These are phyloP conservation scores for Ogataea pini DNA, from an alignment of 805 yeast genomes.

Conservation along the genomic window DNA sequence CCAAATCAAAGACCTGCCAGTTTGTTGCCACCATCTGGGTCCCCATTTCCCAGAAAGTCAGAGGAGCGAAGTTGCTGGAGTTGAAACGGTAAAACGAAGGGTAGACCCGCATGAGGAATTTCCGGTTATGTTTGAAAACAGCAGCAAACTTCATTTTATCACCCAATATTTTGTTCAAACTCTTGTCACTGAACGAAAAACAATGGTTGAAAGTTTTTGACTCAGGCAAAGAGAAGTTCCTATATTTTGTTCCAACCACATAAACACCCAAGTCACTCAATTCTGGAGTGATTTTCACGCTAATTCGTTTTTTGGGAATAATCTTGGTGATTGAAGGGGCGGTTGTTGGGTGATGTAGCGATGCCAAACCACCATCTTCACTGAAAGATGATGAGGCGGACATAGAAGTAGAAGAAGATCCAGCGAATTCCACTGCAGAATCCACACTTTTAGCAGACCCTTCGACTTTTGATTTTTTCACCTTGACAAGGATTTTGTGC, in stretches of 20 bases:
- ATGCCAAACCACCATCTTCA: constrained; percentile 24
- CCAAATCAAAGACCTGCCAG: constrained; percentile 91
- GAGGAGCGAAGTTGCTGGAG: constrained; percentile 81
- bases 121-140: constrained; percentile 73
- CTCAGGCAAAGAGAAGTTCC: constrained; percentile 83
- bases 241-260: constrained; percentile 71
- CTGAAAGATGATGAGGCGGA: constrained; percentile 37
- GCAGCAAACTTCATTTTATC: constrained; percentile 57
- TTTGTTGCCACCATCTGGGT: constrained; percentile 95
- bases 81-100: constrained; percentile 78
- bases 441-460: constrained; percentile 1
- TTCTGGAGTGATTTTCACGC: constrained; percentile 38
- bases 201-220: constrained; percentile 80
- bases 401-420: constrained; percentile 19
- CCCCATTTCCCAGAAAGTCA: constrained; percentile 80
- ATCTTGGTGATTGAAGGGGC: constrained; percentile 25
- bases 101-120: constrained; percentile 77
- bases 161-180: constrained; percentile 60
- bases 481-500: constrained; percentile 74
- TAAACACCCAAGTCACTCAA: constrained; percentile 69
- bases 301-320: constrained; percentile 19
- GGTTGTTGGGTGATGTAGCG: constrained; percentile 6
- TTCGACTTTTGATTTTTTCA: constrained; percentile 50
- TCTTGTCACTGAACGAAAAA: constrained; percentile 82
- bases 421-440: constrained; percentile 16